A percentile compares a stretch with the other conserved stretches of the same genome.
These are phyloP conservation scores for Ramaria rubella DNA, from an alignment of 768 basidiomycete species.

Conservation along the genomic window DNA sequence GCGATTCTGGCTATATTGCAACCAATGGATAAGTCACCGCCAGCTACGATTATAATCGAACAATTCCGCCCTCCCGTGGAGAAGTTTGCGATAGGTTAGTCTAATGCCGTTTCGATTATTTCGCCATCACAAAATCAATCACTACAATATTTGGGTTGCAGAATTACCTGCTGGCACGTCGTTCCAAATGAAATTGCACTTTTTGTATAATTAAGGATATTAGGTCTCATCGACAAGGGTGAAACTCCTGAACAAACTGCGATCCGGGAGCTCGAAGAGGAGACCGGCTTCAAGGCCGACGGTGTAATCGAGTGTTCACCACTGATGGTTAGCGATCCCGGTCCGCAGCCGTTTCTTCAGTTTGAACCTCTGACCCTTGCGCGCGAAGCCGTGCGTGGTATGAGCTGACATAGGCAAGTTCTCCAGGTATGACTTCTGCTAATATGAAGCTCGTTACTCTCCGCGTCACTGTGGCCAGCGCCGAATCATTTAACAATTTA, in stretches of 20 bases:
- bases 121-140: not conserved
- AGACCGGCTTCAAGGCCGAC: conserved; percentile 79
- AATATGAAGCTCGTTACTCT: conserved; percentile 84
- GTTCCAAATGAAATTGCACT: not conserved
- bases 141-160: conserved; percentile 16
- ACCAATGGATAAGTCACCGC: conserved; percentile 60
- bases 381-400: not conserved
- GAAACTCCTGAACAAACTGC: conserved; percentile 80
- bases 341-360: conserved; percentile 29
- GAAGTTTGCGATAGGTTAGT: conserved; percentile 63
- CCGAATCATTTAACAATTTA: conserved; percentile 41
- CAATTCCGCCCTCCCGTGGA: conserved; percentile 88
- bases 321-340: conserved; percentile 63
- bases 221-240: conserved; percentile 78
- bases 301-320: conserved; percentile 58
- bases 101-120: too few relatives aligned
- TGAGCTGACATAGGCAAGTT: conserved; percentile 8
- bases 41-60: conserved; percentile 80
- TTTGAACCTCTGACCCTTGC: not conserved
- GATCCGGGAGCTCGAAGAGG: conserved; percentile 84
- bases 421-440: conserved; percentile 83
- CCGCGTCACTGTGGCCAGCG: conserved; percentile 37
- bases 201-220: conserved; percentile 8
- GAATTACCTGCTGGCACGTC: conserved; percentile 53
- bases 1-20: conserved; percentile 76